Conservation (phyloP, 352 stramenopile genomes). For the Pythium oligandrum region DNA sequence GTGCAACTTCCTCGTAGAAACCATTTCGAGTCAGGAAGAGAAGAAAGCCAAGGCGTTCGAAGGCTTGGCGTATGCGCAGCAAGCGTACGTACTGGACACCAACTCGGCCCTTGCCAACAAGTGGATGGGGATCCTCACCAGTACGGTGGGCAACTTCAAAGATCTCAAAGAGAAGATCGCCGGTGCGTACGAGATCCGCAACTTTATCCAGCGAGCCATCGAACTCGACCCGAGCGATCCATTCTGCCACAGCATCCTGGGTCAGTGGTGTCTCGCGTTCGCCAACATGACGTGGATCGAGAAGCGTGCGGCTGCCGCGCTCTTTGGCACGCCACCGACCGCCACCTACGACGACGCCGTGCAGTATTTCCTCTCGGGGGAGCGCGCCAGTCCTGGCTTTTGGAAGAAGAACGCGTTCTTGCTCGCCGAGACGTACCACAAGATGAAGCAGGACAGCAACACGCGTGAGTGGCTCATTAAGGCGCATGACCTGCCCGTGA, state of each 20-base stretch:
- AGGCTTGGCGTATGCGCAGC: slow-evolving; percentile 43
- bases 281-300: slow-evolving; percentile 78
- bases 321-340: slow-evolving; percentile 60
- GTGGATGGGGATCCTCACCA: slow-evolving; percentile 74
- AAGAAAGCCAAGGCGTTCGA: slow-evolving; percentile 58
- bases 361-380: slow-evolving; percentile 44
- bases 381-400: slow-evolving; percentile 55
- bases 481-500: slow-evolving; percentile 38
- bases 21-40: slow-evolving; percentile 28
- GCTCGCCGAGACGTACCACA: slow-evolving; percentile 59
- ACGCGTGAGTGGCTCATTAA: slow-evolving; percentile 48
- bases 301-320: slow-evolving; percentile 48
- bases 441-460: slow-evolving; percentile 42
- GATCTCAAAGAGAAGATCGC: slow-evolving; percentile 70
- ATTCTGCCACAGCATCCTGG: slow-evolving; percentile 64
- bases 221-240: slow-evolving; percentile 59
- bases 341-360: slow-evolving; percentile 63
- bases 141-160: slow-evolving; percentile 52
- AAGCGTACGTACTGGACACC: slow-evolving; percentile 37
- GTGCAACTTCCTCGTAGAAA: slow-evolving; percentile 59
- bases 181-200: slow-evolving; percentile 59
- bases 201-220: slow-evolving; percentile 65
- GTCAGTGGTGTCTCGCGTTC: slow-evolving; percentile 76
- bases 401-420: slow-evolving; percentile 81
- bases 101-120: slow-evolving; percentile 58